phyloP scores from a whole-genome alignment of 169 alveolate genomes.

The Eimeria tenella region DNA sequence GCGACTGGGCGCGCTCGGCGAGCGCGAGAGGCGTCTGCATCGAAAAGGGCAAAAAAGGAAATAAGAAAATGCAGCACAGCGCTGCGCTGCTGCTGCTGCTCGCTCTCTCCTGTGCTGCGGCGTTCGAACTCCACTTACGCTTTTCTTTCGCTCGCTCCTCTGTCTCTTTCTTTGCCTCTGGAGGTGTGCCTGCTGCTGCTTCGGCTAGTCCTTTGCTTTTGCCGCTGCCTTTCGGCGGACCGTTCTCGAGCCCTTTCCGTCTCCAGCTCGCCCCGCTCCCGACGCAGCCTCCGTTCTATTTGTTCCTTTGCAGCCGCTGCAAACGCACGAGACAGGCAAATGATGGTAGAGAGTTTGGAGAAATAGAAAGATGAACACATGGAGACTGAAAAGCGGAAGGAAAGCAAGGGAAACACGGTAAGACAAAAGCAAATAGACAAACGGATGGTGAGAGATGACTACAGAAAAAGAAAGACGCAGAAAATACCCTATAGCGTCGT shows the following conservation, averaged over 20 bases:
- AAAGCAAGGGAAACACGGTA: background rate
- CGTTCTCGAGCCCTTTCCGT: background rate
- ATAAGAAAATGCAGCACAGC: background rate
- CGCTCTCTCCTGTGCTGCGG: background rate
- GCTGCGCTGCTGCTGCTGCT: background rate
- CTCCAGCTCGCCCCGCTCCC: background rate
- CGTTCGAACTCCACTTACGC: background rate
- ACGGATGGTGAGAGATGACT: background rate
- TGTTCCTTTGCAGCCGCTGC: background rate
- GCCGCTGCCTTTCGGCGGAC: background rate
- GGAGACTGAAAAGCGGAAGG: background rate
- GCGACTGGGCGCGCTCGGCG: slow-evolving; percentile 50
- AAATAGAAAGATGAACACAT: background rate
- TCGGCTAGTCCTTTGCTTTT: background rate
- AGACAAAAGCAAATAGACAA: background rate
- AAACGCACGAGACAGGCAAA: background rate
- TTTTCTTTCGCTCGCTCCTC: background rate
- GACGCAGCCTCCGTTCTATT: background rate
- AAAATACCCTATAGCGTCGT: background rate
- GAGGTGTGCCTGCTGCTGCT: background rate
- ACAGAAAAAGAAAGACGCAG: background rate
- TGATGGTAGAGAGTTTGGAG: background rate
- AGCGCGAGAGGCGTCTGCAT: slow-evolving; percentile 11
- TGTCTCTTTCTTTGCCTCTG: slow-evolving; percentile 24
- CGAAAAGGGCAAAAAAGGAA: background rate